Percentiles rank a stretch among this genome's conserved stretches.
Conservation (phyloP, 345 rosid genomes). For the Rhizophora mangle region DNA sequence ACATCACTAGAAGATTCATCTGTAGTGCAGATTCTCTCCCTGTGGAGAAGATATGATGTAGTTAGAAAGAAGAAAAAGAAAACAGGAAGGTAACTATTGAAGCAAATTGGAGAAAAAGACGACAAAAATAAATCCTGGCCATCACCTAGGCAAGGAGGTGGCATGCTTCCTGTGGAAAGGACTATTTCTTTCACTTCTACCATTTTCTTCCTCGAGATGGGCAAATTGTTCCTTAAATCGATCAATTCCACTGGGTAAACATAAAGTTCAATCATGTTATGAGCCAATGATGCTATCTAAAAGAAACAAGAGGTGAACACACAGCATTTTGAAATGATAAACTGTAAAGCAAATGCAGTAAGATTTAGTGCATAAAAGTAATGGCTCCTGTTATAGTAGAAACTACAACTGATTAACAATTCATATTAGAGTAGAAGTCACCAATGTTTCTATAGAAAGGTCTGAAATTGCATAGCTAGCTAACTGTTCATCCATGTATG, state of each 20-base stretch:
- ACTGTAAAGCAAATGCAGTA: too few relatives aligned
- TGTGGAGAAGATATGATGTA: conserved; percentile 12
- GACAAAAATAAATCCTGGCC: background rate
- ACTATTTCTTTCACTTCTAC: conserved; percentile 44
- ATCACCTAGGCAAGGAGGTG: conserved; percentile 78
- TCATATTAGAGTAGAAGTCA: too few relatives aligned
- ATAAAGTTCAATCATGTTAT: background rate
- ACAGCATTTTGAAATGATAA: too few relatives aligned
- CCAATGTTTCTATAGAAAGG: too few relatives aligned
- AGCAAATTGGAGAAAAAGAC: background rate
- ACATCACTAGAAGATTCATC: conserved; percentile 38
- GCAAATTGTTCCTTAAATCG: conserved; percentile 84
- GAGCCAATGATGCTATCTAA: background rate
- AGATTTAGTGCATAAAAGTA: too few relatives aligned
- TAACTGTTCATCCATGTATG: too few relatives aligned
- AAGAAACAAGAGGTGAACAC: background rate
- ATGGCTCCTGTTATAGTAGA: too few relatives aligned
- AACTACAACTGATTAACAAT: too few relatives aligned
- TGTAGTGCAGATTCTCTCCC: conserved; percentile 61
- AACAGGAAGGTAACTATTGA: too few relatives aligned
- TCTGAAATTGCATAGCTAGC: too few relatives aligned
- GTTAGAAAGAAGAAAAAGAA: background rate
- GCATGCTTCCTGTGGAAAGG: conserved; percentile 65
- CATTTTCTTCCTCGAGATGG: conserved; percentile 68
- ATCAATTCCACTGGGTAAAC: conserved; percentile 60